phyloP scores from a whole-genome alignment of 164 flowering plant genomes.

The Vitis vinifera region ASM3070453v1 NC_081811.1:2241001-2241500 shows the following conservation, averaged over 20 bases:
- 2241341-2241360: too few relatives aligned
- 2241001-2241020: slow-evolving; percentile 30
- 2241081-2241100: slow-evolving; percentile 10
- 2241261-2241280: slow-evolving; percentile 13
- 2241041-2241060: slow-evolving; percentile 12
- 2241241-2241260: background rate
- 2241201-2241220: slow-evolving; percentile 10
- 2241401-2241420: too few relatives aligned
- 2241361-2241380: too few relatives aligned
- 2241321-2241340: too few relatives aligned
- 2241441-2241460: too few relatives aligned
- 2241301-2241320: background rate
- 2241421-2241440: too few relatives aligned
- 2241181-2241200: slow-evolving; percentile 15
- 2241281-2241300: slow-evolving; percentile 29
- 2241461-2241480: too few relatives aligned
- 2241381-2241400: too few relatives aligned
- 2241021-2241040: slow-evolving; percentile 11
- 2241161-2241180: background rate
- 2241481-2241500: too few relatives aligned
- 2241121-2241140: slow-evolving; percentile 15
- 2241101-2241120: slow-evolving; percentile 27
- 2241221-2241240: slow-evolving; percentile 11
- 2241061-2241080: slow-evolving; percentile 26
- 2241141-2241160: background rate